These are phyloP conservation scores for Atalantia buxifolia DNA, from an alignment of 345 rosid species.

Conservation along the genomic window DNA sequence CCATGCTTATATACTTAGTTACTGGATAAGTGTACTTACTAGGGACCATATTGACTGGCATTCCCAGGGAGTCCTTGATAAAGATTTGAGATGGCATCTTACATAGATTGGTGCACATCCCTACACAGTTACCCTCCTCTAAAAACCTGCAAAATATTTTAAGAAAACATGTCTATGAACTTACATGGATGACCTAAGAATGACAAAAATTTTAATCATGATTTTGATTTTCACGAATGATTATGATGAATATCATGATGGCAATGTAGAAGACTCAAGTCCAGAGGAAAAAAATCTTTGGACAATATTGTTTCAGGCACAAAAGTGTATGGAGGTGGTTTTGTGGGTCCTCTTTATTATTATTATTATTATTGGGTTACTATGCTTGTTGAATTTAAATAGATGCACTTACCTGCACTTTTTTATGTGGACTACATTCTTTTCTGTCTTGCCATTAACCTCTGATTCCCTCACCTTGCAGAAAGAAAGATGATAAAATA, in stretches of 20 bases:
- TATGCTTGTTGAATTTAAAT: not conserved
- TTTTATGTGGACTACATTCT: constrained; percentile 73
- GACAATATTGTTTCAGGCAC: constrained; percentile 28
- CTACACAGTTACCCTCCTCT: constrained; percentile 79
- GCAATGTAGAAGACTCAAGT: constrained; percentile 19
- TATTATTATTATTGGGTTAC: not conserved
- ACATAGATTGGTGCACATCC: constrained; percentile 91
- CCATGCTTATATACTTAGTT: not conserved
- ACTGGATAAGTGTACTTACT: constrained; percentile 42
- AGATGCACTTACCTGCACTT: constrained; percentile 76
- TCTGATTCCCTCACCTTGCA: constrained; percentile 75
- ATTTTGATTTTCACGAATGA: constrained; percentile 14
- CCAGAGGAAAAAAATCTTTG: constrained; percentile 37
- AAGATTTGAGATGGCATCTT: constrained; percentile 77
- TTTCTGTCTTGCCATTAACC: constrained; percentile 66
- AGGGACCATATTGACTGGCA: constrained; percentile 90
- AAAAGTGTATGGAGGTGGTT: constrained; percentile 32
- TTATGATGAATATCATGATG: constrained; percentile 20
- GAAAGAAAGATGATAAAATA: not conserved
- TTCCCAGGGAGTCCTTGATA: constrained; percentile 72
- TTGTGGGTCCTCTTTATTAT: constrained; percentile 14
- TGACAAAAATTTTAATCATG: constrained; percentile 21
- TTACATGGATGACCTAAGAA: constrained; percentile 22
- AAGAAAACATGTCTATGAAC: not conserved
- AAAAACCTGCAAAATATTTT: constrained; percentile 53